phyloP scores from a whole-genome alignment of 257 asterid genomes.

The Leonotis leonurus region DNA sequence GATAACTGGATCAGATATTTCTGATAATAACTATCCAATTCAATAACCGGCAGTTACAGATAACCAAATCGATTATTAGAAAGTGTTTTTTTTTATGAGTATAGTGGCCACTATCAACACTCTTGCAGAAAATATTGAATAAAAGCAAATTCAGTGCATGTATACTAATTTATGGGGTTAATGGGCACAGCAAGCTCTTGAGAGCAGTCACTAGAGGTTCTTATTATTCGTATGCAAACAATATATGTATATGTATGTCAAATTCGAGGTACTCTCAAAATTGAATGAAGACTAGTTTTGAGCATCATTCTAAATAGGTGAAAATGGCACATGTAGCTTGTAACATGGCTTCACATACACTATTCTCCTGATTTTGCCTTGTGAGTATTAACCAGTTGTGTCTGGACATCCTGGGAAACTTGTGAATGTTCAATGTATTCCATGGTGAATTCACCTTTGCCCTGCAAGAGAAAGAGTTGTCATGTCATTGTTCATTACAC shows the following conservation, averaged over 20 bases:
- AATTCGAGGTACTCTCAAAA: slow-evolving; percentile 22
- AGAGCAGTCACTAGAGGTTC: slow-evolving; percentile 1
- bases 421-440: slow-evolving; percentile 79
- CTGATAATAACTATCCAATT: too few species aligned
- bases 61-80: too few species aligned
- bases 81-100: too few species aligned
- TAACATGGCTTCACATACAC: slow-evolving; percentile 3
- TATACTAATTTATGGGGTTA: not conserved
- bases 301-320: slow-evolving; percentile 7
- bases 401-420: slow-evolving; percentile 80
- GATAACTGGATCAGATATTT: too few species aligned
- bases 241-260: not conserved
- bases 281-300: slow-evolving; percentile 16
- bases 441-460: slow-evolving; percentile 99
- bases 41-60: too few species aligned
- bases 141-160: not conserved
- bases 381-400: slow-evolving; percentile 63
- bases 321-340: not conserved
- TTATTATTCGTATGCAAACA: slow-evolving; percentile 4
- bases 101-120: not conserved
- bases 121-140: not conserved
- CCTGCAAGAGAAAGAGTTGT: slow-evolving; percentile 36
- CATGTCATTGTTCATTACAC: not conserved
- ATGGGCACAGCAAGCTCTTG: slow-evolving; percentile 16
- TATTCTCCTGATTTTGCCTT: slow-evolving; percentile 55